Base-by-base conservation (phyloP, 2,329 filamentous ascomycete genomes). In the Trichoderma atroviride region DNA sequence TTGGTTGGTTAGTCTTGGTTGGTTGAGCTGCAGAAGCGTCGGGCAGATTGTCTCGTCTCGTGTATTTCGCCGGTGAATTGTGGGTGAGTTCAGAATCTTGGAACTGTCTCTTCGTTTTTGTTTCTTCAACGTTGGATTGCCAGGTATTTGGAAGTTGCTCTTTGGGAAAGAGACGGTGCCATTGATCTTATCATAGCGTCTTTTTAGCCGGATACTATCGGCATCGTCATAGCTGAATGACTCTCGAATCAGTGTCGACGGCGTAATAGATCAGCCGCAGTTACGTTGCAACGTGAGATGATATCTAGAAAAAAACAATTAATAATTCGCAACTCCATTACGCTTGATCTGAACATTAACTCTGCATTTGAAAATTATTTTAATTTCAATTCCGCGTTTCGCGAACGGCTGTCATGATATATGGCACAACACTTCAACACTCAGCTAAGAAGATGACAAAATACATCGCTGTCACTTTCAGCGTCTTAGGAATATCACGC, bases 151-250 rank as follows among this genome's bases (percentile, higher is more conserved):
- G 10, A 27, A 66, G 57, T n/a, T 43, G 14, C 27, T 59, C n/a
- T 14, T 35, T 59, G n/a, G 64, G 40, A 19, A 29, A 43, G 19
- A 35, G 55, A 50, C 64, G 64, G 64, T 27, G 55, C 55, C 64
- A 35, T 58, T 31, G 24, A 58, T 52, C 64, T 59, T 65, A 65
- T 65, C 52, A 19, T 67, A 67, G 64, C 64, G 55, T 59, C 40
- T 29, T 31, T 67, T 59, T 67, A 35, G 50, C 55, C 64, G 64
- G 64, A 67, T 67, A 67, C 5, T 59, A 59, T 67, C 64, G 64
- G 64, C 64, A 67, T 58, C 64, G 16, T 11, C 40, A 35, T 62
- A 14, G 35, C 37, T 58, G 16, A 33, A 13, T 16, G 19, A 22
- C 5, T 35, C n/a, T 35, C 60, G 11, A 50, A 24, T 22, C 19